A percentile compares a stretch with the other conserved stretches of the same genome.
phyloP scores from a whole-genome alignment of 768 basidiomycete species.

The Psilocybe subaeruginosa region DNA sequence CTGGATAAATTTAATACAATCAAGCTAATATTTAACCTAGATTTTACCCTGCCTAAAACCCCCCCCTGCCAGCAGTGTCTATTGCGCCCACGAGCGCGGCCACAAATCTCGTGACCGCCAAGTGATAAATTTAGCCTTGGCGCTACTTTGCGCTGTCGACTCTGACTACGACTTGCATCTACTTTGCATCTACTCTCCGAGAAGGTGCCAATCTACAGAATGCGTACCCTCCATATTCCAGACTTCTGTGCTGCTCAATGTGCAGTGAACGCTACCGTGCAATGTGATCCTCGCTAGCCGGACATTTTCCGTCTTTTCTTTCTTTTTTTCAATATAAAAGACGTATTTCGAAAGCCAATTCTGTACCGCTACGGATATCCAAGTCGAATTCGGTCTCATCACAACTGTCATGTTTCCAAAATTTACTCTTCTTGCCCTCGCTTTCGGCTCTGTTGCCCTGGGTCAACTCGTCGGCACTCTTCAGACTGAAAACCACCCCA shows the following conservation, averaged over 20 bases:
- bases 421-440: slow-evolving; percentile 27
- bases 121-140: not conserved
- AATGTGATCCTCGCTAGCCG: not conserved
- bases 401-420: slow-evolving; percentile 21
- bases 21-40: too few species aligned
- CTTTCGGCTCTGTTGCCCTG: slow-evolving; percentile 31
- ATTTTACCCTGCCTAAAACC: too few species aligned
- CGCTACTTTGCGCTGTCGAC: not conserved
- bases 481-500: slow-evolving; percentile 45
- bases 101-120: not conserved
- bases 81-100: too few species aligned
- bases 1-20: too few species aligned
- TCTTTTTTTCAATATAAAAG: not conserved
- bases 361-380: not conserved
- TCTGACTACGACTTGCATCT: not conserved
- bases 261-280: not conserved
- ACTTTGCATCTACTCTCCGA: not conserved
- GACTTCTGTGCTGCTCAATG: not conserved
- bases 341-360: not conserved
- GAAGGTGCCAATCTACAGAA: not conserved
- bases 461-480: slow-evolving; percentile 47
- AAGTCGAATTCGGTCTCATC: not conserved
- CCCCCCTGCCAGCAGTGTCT: too few species aligned
- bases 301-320: not conserved
- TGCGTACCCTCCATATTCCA: not conserved